Evolutionary conservation across 345 rosid genomes (phyloP).

Genomic region (Melastoma malabathricum): DNA sequence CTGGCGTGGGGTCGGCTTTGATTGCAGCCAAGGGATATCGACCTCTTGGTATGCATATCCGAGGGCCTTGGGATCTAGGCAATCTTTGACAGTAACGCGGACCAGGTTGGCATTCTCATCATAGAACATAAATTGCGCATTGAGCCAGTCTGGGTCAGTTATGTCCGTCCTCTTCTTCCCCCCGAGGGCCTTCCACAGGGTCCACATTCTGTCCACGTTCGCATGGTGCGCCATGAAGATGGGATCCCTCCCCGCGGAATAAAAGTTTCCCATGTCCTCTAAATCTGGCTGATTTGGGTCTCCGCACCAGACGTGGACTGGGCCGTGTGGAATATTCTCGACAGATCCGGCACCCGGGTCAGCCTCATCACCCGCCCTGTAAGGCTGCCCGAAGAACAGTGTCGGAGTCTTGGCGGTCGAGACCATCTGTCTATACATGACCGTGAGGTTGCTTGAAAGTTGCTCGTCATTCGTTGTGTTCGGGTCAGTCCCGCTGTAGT

Average conservation of each 20-base stretch:
- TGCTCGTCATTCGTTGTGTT: slow-evolving; percentile 10
- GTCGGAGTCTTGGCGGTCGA: slow-evolving; percentile 23
- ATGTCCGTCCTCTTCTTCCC: slow-evolving; percentile 25
- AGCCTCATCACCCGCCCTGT: slow-evolving; percentile 34
- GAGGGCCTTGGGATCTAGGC: slow-evolving; percentile 20
- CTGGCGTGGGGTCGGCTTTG: slow-evolving; percentile 37
- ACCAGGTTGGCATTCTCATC: slow-evolving; percentile 46
- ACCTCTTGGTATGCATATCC: slow-evolving; percentile 37
- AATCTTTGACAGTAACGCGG: slow-evolving; percentile 39
- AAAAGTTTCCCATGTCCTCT: slow-evolving; percentile 53
- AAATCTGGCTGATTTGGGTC: slow-evolving; percentile 28
- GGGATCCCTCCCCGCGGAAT: slow-evolving; percentile 49
- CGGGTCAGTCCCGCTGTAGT: slow-evolving; percentile 19
- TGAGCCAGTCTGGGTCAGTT: slow-evolving; percentile 41
- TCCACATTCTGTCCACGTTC: slow-evolving; percentile 48
- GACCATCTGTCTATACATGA: slow-evolving; percentile 54
- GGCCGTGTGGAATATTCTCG: slow-evolving; percentile 41
- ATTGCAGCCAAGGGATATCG: slow-evolving; percentile 35
- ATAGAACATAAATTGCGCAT: slow-evolving; percentile 35
- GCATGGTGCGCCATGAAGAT: slow-evolving; percentile 44
- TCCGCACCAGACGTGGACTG: slow-evolving; percentile 39
- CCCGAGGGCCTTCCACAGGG: slow-evolving; percentile 41
- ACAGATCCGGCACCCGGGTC: slow-evolving; percentile 39
- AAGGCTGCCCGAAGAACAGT: slow-evolving; percentile 35
- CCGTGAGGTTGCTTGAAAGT: slow-evolving; percentile 23